A percentile compares a stretch with the other conserved stretches of the same genome.
Evolutionary conservation across 2,329 filamentous ascomycete genomes (phyloP).

Genomic region (Penicillium frequentans): DNA sequence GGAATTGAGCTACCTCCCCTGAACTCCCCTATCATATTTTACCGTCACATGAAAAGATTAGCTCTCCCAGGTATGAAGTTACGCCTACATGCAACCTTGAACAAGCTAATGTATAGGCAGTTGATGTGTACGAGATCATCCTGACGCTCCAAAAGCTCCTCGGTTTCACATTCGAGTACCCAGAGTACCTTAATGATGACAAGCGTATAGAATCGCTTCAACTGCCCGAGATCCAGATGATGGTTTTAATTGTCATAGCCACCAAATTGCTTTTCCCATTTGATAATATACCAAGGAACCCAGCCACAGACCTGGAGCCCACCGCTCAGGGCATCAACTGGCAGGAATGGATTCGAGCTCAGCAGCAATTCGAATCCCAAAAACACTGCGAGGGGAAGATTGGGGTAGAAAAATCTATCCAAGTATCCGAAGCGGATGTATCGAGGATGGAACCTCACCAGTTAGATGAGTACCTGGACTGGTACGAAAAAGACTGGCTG

Average conservation of each 20-base stretch:
- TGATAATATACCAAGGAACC: constrained; percentile 56
- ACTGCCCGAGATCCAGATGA: constrained; percentile 73
- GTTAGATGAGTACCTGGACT: constrained; percentile 75
- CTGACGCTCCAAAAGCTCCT: constrained; percentile 57
- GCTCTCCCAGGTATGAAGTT: constrained; percentile 66
- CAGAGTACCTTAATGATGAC: constrained; percentile 40
- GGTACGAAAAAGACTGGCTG: constrained; percentile 68
- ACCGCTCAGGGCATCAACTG: constrained; percentile 68
- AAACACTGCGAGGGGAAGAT: constrained; percentile 33
- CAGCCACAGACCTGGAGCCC: constrained; percentile 54
- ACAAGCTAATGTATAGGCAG: constrained; percentile 18
- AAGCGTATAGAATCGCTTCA: constrained; percentile 44
- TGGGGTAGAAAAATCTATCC: constrained; percentile 51
- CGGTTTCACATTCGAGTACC: constrained; percentile 59
- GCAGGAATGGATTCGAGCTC: constrained; percentile 63
- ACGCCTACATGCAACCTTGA: neutral
- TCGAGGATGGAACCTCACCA: constrained; percentile 60
- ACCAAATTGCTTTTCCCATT: constrained; percentile 81
- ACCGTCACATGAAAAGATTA: constrained; percentile 69
- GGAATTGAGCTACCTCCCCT: constrained; percentile 70
- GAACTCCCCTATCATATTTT: constrained; percentile 67
- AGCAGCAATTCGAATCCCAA: constrained; percentile 41
- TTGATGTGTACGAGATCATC: constrained; percentile 51
- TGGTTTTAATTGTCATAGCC: constrained; percentile 70
- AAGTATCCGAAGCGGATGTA: constrained; percentile 63